Evolutionary conservation across 2,329 filamentous ascomycete species (phyloP).

Genomic region (Venturiaceae sp.): DNA sequence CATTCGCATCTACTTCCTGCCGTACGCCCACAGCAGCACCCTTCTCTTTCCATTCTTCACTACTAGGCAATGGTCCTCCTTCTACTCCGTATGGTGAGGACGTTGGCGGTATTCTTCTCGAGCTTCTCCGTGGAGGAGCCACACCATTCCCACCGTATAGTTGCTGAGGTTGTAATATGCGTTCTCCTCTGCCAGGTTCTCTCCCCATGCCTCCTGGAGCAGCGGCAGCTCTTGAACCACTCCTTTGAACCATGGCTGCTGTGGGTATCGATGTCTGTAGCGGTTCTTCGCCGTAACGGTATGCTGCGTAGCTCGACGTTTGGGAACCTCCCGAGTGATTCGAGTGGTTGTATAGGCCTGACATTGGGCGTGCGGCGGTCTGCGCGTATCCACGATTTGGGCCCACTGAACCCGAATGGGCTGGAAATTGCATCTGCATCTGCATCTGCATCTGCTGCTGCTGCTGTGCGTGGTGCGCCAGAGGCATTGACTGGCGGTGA

Average conservation of each 20-base stretch:
- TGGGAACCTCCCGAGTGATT: conserved; percentile 37
- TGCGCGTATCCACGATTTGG: conserved; percentile 1
- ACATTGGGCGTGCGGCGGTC: conserved; percentile 26
- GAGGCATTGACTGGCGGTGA: conserved; percentile 33
- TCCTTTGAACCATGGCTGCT: conserved; percentile 37
- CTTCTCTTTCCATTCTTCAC: conserved; percentile 91
- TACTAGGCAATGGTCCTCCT: conserved; percentile 52
- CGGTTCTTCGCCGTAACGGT: conserved; percentile 36
- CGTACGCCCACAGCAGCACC: conserved; percentile 80
- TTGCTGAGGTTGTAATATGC: conserved; percentile 42
- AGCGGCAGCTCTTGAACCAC: conserved; percentile 53
- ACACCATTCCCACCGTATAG: conserved; percentile 49
- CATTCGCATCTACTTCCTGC: conserved; percentile 76
- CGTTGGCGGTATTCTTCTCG: conserved; percentile 51
- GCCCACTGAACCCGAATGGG: conserved; percentile 3
- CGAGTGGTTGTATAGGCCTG: conserved; percentile 38
- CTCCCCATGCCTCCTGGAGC: conserved; percentile 51
- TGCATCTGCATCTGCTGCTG: conserved; percentile 14
- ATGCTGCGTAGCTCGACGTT: conserved; percentile 29
- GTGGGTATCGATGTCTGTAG: conserved; percentile 11
- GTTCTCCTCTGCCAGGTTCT: conserved; percentile 59
- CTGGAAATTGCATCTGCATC: conserved; percentile 18
- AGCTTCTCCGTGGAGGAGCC: conserved; percentile 66
- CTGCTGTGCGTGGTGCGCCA: conserved; percentile 27
- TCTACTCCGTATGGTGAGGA: conserved; percentile 44